phyloP scores from a whole-genome alignment of 2,329 filamentous ascomycete species.

The Monosporascus sp. region DNA sequence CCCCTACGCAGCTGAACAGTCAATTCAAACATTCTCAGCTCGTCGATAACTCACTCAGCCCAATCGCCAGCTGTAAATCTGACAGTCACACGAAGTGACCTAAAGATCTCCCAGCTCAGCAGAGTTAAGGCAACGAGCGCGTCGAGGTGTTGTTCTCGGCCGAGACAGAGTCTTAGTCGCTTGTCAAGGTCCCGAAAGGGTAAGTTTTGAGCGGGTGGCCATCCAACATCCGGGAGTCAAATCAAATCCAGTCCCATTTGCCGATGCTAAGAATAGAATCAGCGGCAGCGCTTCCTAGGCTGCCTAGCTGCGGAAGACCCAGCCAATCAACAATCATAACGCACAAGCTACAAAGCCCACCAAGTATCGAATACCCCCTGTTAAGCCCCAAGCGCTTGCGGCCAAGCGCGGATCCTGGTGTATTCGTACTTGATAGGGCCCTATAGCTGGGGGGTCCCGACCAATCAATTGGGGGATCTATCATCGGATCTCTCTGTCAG shows the following conservation, averaged over 20 bases:
- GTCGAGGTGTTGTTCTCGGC: not conserved
- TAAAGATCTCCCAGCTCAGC: not conserved
- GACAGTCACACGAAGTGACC: not conserved
- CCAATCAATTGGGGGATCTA: not conserved
- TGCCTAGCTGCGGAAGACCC: not conserved
- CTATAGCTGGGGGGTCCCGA: not conserved
- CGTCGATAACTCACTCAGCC: not conserved
- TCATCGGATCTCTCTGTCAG: not conserved
- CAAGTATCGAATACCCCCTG: not conserved
- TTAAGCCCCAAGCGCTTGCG: not conserved
- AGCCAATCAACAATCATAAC: not conserved
- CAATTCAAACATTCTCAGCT: not conserved
- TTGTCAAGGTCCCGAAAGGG: not conserved
- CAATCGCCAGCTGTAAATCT: not conserved
- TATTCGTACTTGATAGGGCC: not conserved
- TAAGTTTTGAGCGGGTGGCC: not conserved
- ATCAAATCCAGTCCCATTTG: too few relatives aligned
- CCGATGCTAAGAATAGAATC: not conserved
- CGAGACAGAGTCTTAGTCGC: not conserved
- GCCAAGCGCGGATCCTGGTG: not conserved
- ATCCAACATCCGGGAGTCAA: too few relatives aligned
- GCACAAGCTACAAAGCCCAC: not conserved
- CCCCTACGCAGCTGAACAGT: not conserved
- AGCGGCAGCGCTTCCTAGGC: not conserved
- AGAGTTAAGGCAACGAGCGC: not conserved